Base-by-base conservation (phyloP, 2,329 filamentous ascomycete species). In the Thielaviopsis musarum region DNA sequence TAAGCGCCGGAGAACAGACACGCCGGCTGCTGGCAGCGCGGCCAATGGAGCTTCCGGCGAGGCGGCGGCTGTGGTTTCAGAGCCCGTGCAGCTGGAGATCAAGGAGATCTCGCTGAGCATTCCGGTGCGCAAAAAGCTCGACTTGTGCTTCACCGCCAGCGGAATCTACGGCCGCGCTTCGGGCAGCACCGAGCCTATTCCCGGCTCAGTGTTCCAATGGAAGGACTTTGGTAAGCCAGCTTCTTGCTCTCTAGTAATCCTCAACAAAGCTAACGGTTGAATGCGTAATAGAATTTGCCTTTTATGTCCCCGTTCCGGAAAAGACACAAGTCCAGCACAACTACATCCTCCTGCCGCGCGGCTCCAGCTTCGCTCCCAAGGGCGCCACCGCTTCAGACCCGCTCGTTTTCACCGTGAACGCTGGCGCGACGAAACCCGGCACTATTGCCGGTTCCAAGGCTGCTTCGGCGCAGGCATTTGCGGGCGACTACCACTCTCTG, bases 21-120 rank as follows among this genome's bases (percentile, higher is more conserved):
- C 66, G 28, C 28, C 61, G 3, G 66, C 63, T 51, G 64, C 62
- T 2, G 60, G 62, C 6, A 56, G 65, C 30, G 52, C 65, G 15
- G 59, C 65, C 51, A 66, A 65, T 52, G 64, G 63, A 2, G 62
- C 58, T 57, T 63, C 63, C 34, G 69, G 69, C 24, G 73, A 73
- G 56, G 73, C 77, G 0, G 71, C 72, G 1, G 70, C 72, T 26
- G 52, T 60, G n/a, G 19, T 45, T 13, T 5, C 54, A 5, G 80
- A 84, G 64, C 65, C 73, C 6, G 70, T 84, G 0, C 69, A 84
- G 26, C 71, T 85, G 19, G 78, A 79, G 63, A 73, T 85, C 61
- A 83, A 82, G 68, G 83, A 85, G 52, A 81, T 86, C 21, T 85
- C 82, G 0, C 74, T 85, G n/a, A 79, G 81, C 0, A 75, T 84